phyloP scores from a whole-genome alignment of 305 asterid species.

The Fraxinus platypoda region DNA sequence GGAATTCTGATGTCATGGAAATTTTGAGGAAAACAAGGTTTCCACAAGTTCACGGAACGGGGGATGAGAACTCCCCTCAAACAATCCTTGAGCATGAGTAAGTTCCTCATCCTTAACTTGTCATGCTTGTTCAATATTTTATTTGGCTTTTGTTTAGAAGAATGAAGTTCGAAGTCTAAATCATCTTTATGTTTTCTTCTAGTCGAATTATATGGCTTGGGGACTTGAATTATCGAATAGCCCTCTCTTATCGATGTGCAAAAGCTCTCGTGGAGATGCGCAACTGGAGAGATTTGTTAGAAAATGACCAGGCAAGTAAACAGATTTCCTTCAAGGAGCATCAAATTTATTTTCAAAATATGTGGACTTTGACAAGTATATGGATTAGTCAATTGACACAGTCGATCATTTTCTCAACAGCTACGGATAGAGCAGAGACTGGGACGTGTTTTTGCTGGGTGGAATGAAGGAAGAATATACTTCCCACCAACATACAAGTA shows the following conservation, averaged over 20 bases:
- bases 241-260: conserved; percentile 86
- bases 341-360: neutral
- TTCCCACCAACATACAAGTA: conserved; percentile 98
- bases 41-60: conserved; percentile 65
- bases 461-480: conserved; percentile 88
- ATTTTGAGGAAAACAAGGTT: conserved; percentile 92
- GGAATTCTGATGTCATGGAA: conserved; percentile 95
- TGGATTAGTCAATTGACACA: neutral
- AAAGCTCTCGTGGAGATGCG: conserved; percentile 99
- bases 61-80: conserved; percentile 81
- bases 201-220: conserved; percentile 99
- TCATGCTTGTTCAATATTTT: conserved; percentile 7
- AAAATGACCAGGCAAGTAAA: conserved; percentile 84
- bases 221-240: conserved; percentile 87
- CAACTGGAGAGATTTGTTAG: conserved; percentile 90
- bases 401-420: conserved; percentile 41
- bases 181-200: conserved; percentile 15
- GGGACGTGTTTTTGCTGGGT: conserved; percentile 80
- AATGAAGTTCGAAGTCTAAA: conserved; percentile 8
- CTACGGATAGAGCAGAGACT: conserved; percentile 77
- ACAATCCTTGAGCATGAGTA: conserved; percentile 96
- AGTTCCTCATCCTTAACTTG: conserved; percentile 15
- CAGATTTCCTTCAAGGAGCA: neutral
- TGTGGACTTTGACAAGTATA: neutral
- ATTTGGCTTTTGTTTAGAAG: neutral